Evolutionary conservation across 2,329 filamentous ascomycete species (phyloP), one percentile per base, ranked within the genome.

Genomic region (Sporothrix curviconia): DNA sequence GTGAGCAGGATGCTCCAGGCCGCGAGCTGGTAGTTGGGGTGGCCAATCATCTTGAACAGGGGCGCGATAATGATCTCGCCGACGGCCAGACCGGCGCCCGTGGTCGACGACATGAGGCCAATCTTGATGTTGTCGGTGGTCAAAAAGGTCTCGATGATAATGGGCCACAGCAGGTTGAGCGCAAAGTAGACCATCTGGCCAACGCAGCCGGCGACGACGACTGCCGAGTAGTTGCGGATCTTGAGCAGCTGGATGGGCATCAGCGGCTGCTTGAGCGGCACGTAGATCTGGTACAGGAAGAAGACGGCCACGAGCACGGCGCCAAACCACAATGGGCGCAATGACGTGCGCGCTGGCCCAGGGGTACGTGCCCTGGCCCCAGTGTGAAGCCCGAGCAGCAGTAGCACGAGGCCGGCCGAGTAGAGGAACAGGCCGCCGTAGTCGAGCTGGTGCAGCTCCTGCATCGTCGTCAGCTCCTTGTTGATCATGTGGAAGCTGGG

Each of bases 401-500:
- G 69, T 11, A 74, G 63, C 3, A 74, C 65, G 4, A 72, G 68
- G n/a, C 75, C 75, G 15, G 66, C 62, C 7, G 69, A 61, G 62
- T 71, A 76, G 1, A 78, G 66, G 30, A 72, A 60, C 53, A 76
- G 70, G 28, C 75, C 76, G 34, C 74, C 58, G 60, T 68, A 73
- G 61, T 78, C 78, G 17, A 80, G 69, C 50, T 72, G 66, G 61
- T 68, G 72, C 25, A 74, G 59, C 64, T 72, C 68, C 59, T 73
- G 65, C 60, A 65, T 56, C 28, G 65, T 67, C 0, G 69, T 68
- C 62, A 70, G 71, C 43, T 66, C 64, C 55, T 64, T 34, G 44
- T 75, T 71, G 19, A 75, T 68, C 64, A 72, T 71, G 17, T 70
- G 64, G 63, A 71, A 77, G 12, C 68, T 72, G 0, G 77, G 75